These are phyloP conservation scores for Mitragyna speciosa DNA, from an alignment of 257 asterid species.

Conservation along the genomic window DNA sequence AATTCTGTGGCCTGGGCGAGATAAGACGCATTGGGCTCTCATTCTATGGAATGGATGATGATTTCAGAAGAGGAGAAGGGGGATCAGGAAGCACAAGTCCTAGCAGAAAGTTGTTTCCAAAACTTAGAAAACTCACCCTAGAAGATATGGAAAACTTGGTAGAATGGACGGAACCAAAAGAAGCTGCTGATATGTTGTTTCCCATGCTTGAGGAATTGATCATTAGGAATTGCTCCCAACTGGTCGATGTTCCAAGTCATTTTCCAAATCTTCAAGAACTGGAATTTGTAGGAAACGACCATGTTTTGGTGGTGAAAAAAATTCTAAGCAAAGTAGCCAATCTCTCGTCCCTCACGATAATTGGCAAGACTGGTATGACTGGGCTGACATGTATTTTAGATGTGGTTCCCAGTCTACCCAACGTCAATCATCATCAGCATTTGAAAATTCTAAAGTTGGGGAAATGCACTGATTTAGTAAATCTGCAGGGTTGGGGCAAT, in stretches of 20 bases:
- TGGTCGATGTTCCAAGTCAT: constrained; percentile 27
- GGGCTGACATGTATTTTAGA: neutral
- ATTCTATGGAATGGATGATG: constrained; percentile 17
- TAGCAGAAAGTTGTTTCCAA: constrained; percentile 13
- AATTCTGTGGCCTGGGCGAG: neutral
- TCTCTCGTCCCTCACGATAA: neutral
- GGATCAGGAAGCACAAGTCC: neutral
- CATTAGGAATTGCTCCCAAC: neutral
- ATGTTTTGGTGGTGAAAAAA: constrained; percentile 11
- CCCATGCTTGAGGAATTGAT: constrained; percentile 24
- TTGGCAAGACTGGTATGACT: no score
- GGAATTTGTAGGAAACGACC: neutral
- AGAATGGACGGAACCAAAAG: constrained; percentile 23
- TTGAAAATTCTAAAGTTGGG: neutral
- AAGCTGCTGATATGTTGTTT: constrained; percentile 5
- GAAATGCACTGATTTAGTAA: neutral
- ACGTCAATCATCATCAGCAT: neutral
- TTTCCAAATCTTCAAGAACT: constrained; percentile 23
- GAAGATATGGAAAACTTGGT: constrained; percentile 16
- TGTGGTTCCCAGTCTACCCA: neutral
- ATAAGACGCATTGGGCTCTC: constrained; percentile 13
- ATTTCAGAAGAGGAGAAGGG: no score
- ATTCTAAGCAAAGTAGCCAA: constrained; percentile 14
- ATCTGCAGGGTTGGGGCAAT: neutral
- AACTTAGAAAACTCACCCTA: constrained; percentile 14